Evolutionary conservation across 2,329 filamentous ascomycete species (phyloP).

Genomic region (Blumeria hordei): DNA sequence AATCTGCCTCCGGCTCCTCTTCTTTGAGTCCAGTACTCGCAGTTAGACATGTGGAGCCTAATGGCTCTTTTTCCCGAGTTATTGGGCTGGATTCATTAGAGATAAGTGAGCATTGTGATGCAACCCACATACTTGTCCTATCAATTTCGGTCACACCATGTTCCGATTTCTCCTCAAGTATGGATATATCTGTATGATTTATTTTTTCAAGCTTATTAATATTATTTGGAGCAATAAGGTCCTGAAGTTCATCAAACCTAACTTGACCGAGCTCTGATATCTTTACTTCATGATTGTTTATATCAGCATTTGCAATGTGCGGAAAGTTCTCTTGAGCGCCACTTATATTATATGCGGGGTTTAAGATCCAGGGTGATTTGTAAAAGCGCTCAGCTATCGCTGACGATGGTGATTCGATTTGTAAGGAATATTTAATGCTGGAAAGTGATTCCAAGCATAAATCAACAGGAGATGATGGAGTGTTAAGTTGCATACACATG

Average conservation of each 20-base stretch:
- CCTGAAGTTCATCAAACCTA: neutral
- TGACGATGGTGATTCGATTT: slow-evolving; percentile 49
- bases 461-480: slow-evolving; percentile 43
- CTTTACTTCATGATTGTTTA: slow-evolving; percentile 16
- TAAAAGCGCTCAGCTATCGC: slow-evolving; percentile 88
- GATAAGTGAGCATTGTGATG: slow-evolving; percentile 58
- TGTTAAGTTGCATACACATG: too few species aligned
- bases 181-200: slow-evolving; percentile 18
- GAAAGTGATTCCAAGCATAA: slow-evolving; percentile 75
- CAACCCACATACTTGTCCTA: slow-evolving; percentile 67
- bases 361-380: slow-evolving; percentile 45
- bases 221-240: neutral
- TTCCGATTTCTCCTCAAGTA: slow-evolving; percentile 24
- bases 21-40: too few species aligned
- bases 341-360: slow-evolving; percentile 42
- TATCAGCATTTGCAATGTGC: slow-evolving; percentile 7
- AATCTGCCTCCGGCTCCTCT: too few species aligned
- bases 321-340: slow-evolving; percentile 32
- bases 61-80: neutral
- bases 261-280: too few species aligned
- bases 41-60: too few species aligned
- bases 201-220: slow-evolving; percentile 13
- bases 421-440: slow-evolving; percentile 61
- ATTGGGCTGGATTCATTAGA: slow-evolving; percentile 35
- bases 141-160: slow-evolving; percentile 53